These are phyloP conservation scores for Leccinum disarticulatum DNA, from an alignment of 768 basidiomycete species.

Conservation along the genomic window DNA sequence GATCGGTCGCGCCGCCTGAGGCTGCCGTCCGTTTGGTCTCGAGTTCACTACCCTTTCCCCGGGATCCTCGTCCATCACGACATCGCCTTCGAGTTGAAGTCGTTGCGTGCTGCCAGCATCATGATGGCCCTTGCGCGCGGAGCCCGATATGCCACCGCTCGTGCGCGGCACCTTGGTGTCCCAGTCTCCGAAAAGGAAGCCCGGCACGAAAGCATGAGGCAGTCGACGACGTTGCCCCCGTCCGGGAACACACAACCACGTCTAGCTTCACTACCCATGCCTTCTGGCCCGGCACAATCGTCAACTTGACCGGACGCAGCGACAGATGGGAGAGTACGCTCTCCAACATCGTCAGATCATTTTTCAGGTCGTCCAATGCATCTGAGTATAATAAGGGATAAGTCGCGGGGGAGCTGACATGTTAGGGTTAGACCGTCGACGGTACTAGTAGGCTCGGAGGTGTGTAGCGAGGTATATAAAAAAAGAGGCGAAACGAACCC, in stretches of 20 bases:
- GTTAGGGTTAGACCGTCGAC: no score
- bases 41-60: slow-evolving; percentile 51
- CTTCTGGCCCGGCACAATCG: slow-evolving; percentile 58
- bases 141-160: slow-evolving; percentile 64
- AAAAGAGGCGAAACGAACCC: slow-evolving; percentile 28
- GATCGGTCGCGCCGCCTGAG: slow-evolving; percentile 58
- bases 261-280: slow-evolving; percentile 79
- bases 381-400: slow-evolving; percentile 65
- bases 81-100: slow-evolving; percentile 23
- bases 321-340: slow-evolving; percentile 63
- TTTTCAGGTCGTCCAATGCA: slow-evolving; percentile 73
- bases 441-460: no score
- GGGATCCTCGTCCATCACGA: slow-evolving; percentile 47
- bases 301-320: slow-evolving; percentile 65
- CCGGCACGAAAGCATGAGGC: slow-evolving; percentile 74
- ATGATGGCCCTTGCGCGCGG: slow-evolving; percentile 28
- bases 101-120: no score
- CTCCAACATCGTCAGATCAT: slow-evolving; percentile 68
- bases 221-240: slow-evolving; percentile 73
- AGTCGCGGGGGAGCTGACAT: slow-evolving; percentile 71
- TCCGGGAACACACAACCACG: slow-evolving; percentile 66
- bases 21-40: slow-evolving; percentile 46
- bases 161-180: slow-evolving; percentile 77
- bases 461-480: not conserved
- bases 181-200: slow-evolving; percentile 71